Conservation (phyloP, 768 basidiomycete genomes). For the Leccinum uliginosum region DNA sequence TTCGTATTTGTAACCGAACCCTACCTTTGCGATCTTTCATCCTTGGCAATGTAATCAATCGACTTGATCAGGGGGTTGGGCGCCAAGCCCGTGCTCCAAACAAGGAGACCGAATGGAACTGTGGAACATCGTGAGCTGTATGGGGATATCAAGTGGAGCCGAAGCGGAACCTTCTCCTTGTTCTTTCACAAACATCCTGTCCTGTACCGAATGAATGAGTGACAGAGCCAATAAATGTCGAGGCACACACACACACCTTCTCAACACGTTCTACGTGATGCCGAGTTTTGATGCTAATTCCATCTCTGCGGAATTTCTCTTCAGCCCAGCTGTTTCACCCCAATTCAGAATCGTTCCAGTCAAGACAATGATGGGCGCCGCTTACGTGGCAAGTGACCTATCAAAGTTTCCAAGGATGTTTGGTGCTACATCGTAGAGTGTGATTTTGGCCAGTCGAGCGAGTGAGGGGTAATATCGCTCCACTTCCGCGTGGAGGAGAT, state of each 20-base stretch:
- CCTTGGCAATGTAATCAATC: slow-evolving; percentile 56
- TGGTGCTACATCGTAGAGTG: slow-evolving; percentile 78
- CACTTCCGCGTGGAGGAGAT: slow-evolving; percentile 68
- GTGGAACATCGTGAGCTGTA: slow-evolving; percentile 6
- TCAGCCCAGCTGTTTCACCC: slow-evolving; percentile 51
- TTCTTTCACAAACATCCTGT: slow-evolving; percentile 65
- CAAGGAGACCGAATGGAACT: slow-evolving; percentile 80
- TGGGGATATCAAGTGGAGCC: slow-evolving; percentile 4
- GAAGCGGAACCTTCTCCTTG: slow-evolving; percentile 55
- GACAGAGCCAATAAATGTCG: slow-evolving; percentile 7
- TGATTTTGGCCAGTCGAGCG: slow-evolving; percentile 62
- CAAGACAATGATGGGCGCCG: slow-evolving; percentile 7
- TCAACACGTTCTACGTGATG: slow-evolving; percentile 73
- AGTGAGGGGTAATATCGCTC: slow-evolving; percentile 57
- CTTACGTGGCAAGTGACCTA: slow-evolving; percentile 53
- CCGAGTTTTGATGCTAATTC: slow-evolving; percentile 65
- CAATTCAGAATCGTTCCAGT: slow-evolving; percentile 1
- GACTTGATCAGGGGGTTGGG: slow-evolving; percentile 74
- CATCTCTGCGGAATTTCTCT: slow-evolving; percentile 68
- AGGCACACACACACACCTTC: slow-evolving; percentile 33
- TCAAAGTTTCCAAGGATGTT: slow-evolving; percentile 76
- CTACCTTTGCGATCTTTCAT: slow-evolving; percentile 54
- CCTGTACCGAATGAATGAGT: slow-evolving; percentile 35
- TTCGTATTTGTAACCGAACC: slow-evolving; percentile 26
- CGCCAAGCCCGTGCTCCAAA: slow-evolving; percentile 85